Conservation (phyloP, 225 moss, liverwort and hornwort species). For the Polytrichum formosum region DNA sequence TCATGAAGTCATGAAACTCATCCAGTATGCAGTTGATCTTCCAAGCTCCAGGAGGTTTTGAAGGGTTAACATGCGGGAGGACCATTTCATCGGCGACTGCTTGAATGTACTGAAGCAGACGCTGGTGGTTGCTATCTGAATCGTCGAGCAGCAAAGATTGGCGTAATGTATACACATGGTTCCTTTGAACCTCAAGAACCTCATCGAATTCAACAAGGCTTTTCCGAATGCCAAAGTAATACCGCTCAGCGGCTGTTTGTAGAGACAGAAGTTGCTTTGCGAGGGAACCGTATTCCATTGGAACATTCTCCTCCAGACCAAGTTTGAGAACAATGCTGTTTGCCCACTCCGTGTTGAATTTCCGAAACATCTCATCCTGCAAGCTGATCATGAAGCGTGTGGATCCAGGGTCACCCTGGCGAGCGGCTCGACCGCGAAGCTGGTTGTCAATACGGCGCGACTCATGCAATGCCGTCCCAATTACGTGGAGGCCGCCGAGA, state of each 20-base stretch:
- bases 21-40: constrained; percentile 54
- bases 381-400: constrained; percentile 98
- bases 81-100: constrained; percentile 94
- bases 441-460: constrained; percentile 98
- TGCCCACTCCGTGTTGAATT: constrained; percentile 98
- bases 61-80: constrained; percentile 65
- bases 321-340: constrained; percentile 76
- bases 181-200: constrained; percentile 96
- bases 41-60: constrained; percentile 73
- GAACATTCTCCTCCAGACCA: constrained; percentile 84
- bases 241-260: constrained; percentile 94
- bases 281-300: constrained; percentile 81
- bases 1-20: constrained; percentile 65
- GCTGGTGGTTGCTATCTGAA: constrained; percentile 65
- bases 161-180: constrained; percentile 88
- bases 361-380: constrained; percentile 98
- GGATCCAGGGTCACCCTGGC: constrained; percentile 98
- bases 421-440: constrained; percentile 81
- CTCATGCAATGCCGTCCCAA: constrained; percentile 93
- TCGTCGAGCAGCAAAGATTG: constrained; percentile 80
- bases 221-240: constrained; percentile 90
- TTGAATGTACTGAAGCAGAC: constrained; percentile 90
- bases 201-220: constrained; percentile 95
- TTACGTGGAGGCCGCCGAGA: constrained; percentile 90
- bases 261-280: constrained; percentile 59